Base-by-base conservation (phyloP, 805 yeast genomes). In the Metschnikowia amazonensis region DNA sequence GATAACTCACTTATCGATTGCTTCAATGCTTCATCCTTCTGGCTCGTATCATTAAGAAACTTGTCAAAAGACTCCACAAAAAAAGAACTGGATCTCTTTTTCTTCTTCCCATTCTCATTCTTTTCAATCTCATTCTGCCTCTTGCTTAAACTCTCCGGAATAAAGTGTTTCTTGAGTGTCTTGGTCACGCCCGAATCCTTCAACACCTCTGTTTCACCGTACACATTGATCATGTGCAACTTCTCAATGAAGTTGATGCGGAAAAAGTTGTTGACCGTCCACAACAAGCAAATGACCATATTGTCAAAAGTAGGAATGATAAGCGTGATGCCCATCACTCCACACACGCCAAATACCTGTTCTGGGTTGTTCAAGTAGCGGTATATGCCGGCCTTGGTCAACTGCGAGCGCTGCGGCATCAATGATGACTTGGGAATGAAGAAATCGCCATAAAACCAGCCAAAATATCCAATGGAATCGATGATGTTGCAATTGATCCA, bases 391-490 rank as follows among this genome's bases (percentile, higher is more conserved):
- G 86, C 84, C 51, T 83, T 83, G 0, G 90, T 81, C 53, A 86
- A 70, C 51, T 71, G 70, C 6, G 76, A 65, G 45, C 70, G 71
- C 20, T 69, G 70, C 5, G 63, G 60, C 51, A 60, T 56, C 25
- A 53, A 43, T 5, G 57, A 46, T 16, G 76, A 68, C 43, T 73
- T 76, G 30, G 85, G 80, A 47, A 84, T 67, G 64, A 86, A 86
- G 64, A 86, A 86, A 62, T 86, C 95, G 46, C 95, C 95, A 62
- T 83, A 86, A 57, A 86, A 86, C 94, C 94, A 86, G n/a, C 95
- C 94, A 63, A 82, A 85, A 49, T 84, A 84, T 2, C 92, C 92
- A 52, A 86, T 80, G 41, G 86, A 80, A 36, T 79, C 78, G 51
- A 81, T 74, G 30, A 86, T 84, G 25, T 88, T 84, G 20, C 72